A percentile compares a stretch with the other conserved stretches of the same genome.
Evolutionary conservation across 2,329 filamentous ascomycete species (phyloP).

Genomic region (Diaporthe humulicola): DNA sequence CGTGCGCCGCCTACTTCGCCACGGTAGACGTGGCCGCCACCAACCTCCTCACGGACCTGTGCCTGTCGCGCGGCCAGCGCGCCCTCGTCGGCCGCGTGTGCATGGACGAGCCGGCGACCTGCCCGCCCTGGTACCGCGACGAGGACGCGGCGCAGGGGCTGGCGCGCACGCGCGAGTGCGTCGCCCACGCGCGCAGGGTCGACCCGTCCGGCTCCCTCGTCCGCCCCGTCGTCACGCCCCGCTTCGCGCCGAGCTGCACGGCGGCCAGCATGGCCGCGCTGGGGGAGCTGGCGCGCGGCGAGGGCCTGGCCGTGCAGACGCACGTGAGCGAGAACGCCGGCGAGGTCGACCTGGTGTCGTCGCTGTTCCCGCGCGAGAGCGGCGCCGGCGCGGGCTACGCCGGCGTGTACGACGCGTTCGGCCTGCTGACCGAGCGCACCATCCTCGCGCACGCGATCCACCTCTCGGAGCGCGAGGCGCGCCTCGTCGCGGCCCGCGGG

Average conservation of each 20-base stretch:
- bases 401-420: slow-evolving; percentile 81
- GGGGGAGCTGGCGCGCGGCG: slow-evolving; percentile 73
- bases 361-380: slow-evolving; percentile 73
- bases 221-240: slow-evolving; percentile 83
- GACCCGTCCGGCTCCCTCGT: slow-evolving; percentile 77
- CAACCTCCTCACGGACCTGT: slow-evolving; percentile 90
- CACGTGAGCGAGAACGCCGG: slow-evolving; percentile 87
- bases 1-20: slow-evolving; percentile 94
- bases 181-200: slow-evolving; percentile 75
- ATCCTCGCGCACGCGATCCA: slow-evolving; percentile 91
- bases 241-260: slow-evolving; percentile 76
- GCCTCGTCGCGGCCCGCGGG: slow-evolving; percentile 70
- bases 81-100: slow-evolving; percentile 95
- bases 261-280: slow-evolving; percentile 72
- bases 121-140: slow-evolving; percentile 86
- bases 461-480: slow-evolving; percentile 75
- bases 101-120: slow-evolving; percentile 81
- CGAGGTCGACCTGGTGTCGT: slow-evolving; percentile 79
- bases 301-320: slow-evolving; percentile 81
- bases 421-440: slow-evolving; percentile 78
- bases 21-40: slow-evolving; percentile 89
- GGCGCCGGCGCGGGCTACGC: slow-evolving; percentile 66
- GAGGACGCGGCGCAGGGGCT: slow-evolving; percentile 71
- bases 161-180: slow-evolving; percentile 67
- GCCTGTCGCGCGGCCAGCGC: slow-evolving; percentile 83